Percentiles rank a stretch among this genome's conserved stretches.
These are phyloP conservation scores for Prosopis cineraria DNA, from an alignment of 306 rosid genomes.

Conservation along the genomic window DNA sequence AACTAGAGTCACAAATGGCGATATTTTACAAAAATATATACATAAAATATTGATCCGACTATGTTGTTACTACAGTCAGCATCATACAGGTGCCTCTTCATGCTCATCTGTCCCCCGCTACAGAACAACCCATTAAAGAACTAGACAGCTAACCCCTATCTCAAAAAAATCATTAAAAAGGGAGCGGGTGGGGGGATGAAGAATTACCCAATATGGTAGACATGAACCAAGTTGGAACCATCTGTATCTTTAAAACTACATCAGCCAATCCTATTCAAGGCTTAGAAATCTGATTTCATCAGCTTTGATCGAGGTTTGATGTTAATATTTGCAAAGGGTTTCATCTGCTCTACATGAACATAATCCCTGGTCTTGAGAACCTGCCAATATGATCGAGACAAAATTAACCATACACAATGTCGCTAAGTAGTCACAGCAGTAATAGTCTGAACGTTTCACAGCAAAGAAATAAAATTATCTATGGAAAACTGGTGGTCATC, in stretches of 20 bases:
- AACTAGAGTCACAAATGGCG: conserved; percentile 48
- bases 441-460: neutral
- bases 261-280: conserved; percentile 58
- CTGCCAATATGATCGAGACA: conserved; percentile 50
- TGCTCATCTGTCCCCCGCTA: neutral
- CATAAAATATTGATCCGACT: conserved; percentile 55
- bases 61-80: conserved; percentile 48
- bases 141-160: conserved; percentile 49
- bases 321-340: conserved; percentile 67
- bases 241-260: conserved; percentile 47
- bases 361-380: conserved; percentile 98
- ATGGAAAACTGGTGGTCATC: neutral
- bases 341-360: conserved; percentile 81
- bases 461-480: conserved; percentile 15
- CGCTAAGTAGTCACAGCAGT: neutral
- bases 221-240: conserved; percentile 46
- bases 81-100: conserved; percentile 46
- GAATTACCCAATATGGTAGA: conserved; percentile 43
- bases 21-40: conserved; percentile 70
- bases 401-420: conserved; percentile 19
- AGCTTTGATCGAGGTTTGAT: conserved; percentile 80
- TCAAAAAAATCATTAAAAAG: conserved; percentile 32
- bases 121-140: conserved; percentile 46
- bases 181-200: conserved; percentile 31
- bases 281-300: conserved; percentile 85